Percentiles rank a stretch among this genome's conserved stretches.
Evolutionary conservation across 2,329 filamentous ascomycete genomes (phyloP).

Genomic region (Fusarium pininemorale): DNA sequence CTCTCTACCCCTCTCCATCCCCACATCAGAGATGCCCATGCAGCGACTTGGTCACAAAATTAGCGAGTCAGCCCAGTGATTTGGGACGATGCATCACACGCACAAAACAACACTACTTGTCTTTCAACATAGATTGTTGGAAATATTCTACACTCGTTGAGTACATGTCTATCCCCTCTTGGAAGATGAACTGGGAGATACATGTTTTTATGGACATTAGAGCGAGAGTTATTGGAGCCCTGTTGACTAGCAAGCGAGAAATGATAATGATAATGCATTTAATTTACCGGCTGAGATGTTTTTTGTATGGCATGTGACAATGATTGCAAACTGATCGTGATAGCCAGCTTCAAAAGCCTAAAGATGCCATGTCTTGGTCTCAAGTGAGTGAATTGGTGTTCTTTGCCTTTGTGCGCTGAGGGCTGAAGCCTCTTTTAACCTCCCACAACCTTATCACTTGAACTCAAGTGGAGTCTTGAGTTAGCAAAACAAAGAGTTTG

Average conservation of each 20-base stretch:
- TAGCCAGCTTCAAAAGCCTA: neutral
- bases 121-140: neutral
- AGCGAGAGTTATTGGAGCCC: too few species aligned
- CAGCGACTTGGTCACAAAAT: neutral
- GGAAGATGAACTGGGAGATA: neutral
- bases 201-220: neutral
- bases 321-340: neutral
- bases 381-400: too few species aligned
- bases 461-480: accelerated
- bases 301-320: too few species aligned
- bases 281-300: neutral
- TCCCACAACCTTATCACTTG: neutral
- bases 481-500: too few species aligned
- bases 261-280: neutral
- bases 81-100: accelerated
- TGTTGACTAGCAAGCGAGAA: neutral
- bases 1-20: neutral
- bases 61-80: too few species aligned
- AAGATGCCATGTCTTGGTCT: neutral
- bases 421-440: too few species aligned
- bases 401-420: too few species aligned
- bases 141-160: too few species aligned
- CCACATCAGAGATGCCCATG: neutral
- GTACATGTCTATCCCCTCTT: too few species aligned
- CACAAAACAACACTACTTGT: neutral